phyloP scores from a whole-genome alignment of 2,329 filamentous ascomycete genomes.

The Apiospora koreana region DNA sequence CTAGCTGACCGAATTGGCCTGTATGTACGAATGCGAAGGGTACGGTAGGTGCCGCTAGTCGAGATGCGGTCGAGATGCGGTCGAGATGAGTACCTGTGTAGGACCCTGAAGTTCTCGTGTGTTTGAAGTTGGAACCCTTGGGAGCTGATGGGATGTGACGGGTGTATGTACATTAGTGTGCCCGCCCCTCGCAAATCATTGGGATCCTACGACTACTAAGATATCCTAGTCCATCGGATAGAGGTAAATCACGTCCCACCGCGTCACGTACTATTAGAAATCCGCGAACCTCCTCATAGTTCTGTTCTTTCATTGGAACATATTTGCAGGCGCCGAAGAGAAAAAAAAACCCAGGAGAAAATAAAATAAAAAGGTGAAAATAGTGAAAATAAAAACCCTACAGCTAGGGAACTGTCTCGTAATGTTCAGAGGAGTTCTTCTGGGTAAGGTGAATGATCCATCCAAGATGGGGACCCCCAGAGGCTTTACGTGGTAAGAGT shows the following conservation, averaged over 20 bases:
- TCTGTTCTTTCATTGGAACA: neutral
- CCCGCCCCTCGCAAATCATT: neutral
- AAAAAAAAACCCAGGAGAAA: too few relatives aligned
- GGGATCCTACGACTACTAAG: too few relatives aligned
- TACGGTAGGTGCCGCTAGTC: neutral
- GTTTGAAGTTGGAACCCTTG: slow-evolving; percentile 4
- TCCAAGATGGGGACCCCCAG: slow-evolving; percentile 9
- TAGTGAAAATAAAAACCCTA: neutral
- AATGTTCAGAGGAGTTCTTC: slow-evolving; percentile 7
- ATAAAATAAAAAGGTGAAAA: neutral
- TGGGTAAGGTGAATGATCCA: neutral
- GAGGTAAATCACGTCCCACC: neutral
- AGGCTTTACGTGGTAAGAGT: too few relatives aligned
- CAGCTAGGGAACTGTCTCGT: neutral
- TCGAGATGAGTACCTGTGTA: neutral
- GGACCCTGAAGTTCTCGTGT: neutral
- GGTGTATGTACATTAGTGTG: neutral
- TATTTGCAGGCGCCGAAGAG: neutral
- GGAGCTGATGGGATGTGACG: neutral
- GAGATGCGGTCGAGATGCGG: too few relatives aligned
- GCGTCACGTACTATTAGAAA: neutral
- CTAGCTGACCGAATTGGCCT: neutral
- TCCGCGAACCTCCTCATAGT: neutral
- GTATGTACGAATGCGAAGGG: slow-evolving; percentile 1
- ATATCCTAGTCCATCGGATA: neutral